A percentile compares a stretch with the other conserved stretches of the same genome.
Conservation (phyloP, 345 rosid species). For the Pistacia vera region DNA sequence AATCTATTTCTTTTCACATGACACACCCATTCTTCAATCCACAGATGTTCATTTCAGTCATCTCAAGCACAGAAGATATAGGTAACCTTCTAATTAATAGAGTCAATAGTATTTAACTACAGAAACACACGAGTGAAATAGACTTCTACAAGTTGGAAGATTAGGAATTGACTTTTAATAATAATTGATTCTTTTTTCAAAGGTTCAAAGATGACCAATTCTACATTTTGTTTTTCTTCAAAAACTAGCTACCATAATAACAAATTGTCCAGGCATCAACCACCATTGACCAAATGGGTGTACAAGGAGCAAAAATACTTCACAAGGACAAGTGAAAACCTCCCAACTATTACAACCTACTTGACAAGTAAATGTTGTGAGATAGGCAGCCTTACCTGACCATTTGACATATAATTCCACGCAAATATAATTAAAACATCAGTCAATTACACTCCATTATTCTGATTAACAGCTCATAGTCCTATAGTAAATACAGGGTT, state of each 20-base stretch:
- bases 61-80: background rate
- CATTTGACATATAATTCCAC: no score
- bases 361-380: background rate
- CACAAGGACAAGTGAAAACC: background rate
- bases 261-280: constrained; percentile 17
- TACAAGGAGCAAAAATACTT: background rate
- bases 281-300: constrained; percentile 20
- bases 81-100: no score
- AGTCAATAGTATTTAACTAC: no score
- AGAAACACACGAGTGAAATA: background rate
- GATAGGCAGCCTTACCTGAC: background rate
- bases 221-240: constrained; percentile 1
- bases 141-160: background rate
- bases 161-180: constrained; percentile 18
- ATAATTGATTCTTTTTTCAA: background rate
- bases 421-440: background rate
- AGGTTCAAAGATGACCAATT: background rate
- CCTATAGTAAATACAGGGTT: background rate
- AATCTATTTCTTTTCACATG: no score
- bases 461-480: no score
- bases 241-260: constrained; percentile 18
- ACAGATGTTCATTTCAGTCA: background rate
- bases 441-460: no score
- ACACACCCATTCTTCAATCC: no score
- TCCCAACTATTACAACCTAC: constrained; percentile 1